Base-by-base conservation (phyloP, 768 basidiomycete genomes). In the Crepidotus variabilis region DNA sequence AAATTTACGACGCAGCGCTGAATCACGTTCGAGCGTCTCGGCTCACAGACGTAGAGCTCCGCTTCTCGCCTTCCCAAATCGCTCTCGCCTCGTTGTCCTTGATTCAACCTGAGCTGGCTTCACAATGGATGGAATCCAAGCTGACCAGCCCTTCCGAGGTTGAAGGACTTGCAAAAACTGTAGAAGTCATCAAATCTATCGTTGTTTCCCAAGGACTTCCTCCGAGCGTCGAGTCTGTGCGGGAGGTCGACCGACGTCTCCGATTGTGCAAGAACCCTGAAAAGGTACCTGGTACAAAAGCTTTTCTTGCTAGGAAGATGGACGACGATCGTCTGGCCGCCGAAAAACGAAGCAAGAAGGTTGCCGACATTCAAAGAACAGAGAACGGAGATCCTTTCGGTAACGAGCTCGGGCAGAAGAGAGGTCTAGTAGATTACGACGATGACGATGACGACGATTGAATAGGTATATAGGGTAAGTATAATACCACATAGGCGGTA, bases 261-360 rank as follows among this genome's bases (percentile, higher is more conserved):
- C 87, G 84, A 65, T 65, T 88, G 35, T 98, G 96, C 77, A 92
- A 94, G 68, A 98, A 99, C 65, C 97, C 97, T 4, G 94, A 96
- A 71, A 97, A 95, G 70, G 87, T 96, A 5, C 84, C 86, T 11
- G 94, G 94, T n/a, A 96, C 86, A 59, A 87, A 84, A 58, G 88
- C 91, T 2, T 94, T 88, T 69, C 69, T 86, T 22, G 81, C 83
- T 20, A 86, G 84, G 67, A 85, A 83, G 61, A 83, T 78, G n/a
- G 86, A 85, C 61, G 84, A 86, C 55, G 90, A 91, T 63, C 81
- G 75, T 53, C 81, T 79, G 63, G 86, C 85, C 1, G 83, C 83
- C 59, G 82, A 81, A 57, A 93, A 90, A 68, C 76, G 91, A 55
- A 79, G 69, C 46, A 81, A 79, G 63, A 89, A 88, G 64, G 85